Evolutionary conservation across 441 rosid genomes (phyloP).

Genomic region (Rhodomyrtus psidioides): DNA sequence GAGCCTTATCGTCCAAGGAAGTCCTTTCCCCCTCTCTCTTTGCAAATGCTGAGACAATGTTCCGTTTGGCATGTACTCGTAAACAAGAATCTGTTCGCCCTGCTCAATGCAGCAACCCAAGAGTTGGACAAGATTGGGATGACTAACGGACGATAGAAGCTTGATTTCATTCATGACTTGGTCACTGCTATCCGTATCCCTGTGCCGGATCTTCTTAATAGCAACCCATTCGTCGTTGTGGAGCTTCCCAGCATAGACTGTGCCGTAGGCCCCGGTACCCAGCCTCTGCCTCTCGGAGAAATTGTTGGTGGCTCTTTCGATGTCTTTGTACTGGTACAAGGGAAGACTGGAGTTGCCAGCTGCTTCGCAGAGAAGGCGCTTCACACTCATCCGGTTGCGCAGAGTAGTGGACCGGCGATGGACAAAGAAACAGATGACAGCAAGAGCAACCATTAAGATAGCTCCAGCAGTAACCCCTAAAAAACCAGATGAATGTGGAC

Average conservation of each 20-base stretch:
- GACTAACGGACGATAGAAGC: slow-evolving; percentile 57
- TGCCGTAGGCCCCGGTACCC: slow-evolving; percentile 91
- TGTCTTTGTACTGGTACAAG: slow-evolving; percentile 58
- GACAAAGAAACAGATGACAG: slow-evolving; percentile 28
- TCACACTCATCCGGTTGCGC: slow-evolving; percentile 35
- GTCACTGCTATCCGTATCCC: slow-evolving; percentile 57
- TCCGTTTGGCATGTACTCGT: slow-evolving; percentile 87
- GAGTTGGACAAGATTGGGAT: slow-evolving; percentile 58
- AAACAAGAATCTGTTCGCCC: slow-evolving; percentile 63
- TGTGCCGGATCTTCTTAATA: slow-evolving; percentile 59
- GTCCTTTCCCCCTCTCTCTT: slow-evolving; percentile 49
- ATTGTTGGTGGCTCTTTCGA: slow-evolving; percentile 63
- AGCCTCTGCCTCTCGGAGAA: slow-evolving; percentile 66
- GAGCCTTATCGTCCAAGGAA: slow-evolving; percentile 73
- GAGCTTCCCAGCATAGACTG: slow-evolving; percentile 86
- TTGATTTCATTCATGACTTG: slow-evolving; percentile 74
- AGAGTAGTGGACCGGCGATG: slow-evolving; percentile 23
- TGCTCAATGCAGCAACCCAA: slow-evolving; percentile 53
- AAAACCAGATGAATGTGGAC: neutral
- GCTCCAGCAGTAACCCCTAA: slow-evolving; percentile 61
- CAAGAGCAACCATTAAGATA: slow-evolving; percentile 27
- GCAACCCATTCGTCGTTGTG: slow-evolving; percentile 56
- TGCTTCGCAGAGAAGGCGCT: slow-evolving; percentile 55
- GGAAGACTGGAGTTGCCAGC: slow-evolving; percentile 77
- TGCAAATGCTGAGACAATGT: slow-evolving; percentile 77